Base-by-base conservation (phyloP, 2,329 filamentous ascomycete genomes). In the Didymella pinodella region DNA sequence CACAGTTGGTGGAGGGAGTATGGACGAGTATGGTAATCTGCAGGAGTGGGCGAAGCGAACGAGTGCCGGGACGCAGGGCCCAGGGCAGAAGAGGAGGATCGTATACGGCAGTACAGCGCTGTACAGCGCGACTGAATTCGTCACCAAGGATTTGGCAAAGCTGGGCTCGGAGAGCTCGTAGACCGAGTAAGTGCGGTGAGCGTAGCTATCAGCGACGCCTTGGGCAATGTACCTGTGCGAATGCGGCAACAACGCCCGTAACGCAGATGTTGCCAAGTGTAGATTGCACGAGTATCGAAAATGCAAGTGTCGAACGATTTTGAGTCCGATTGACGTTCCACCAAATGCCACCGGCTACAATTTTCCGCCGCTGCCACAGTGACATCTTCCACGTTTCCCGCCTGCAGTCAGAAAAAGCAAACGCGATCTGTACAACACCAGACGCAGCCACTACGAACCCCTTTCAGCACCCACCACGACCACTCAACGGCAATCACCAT, bases 1-100 rank as follows among this genome's bases (percentile, higher is more conserved):
- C 74, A 94, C 92, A 0, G 92, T 79, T 3, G 95, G 95, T 4
- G 95, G 96, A 46, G 95, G 95, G 41, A 97, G 93, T 75, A 98
- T 99, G 91, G 95, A 99, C 69, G 95, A 99, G 77, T 99, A 98
- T 75, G 94, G 93, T 20, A 99, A 99, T 77, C 77, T 99, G 75
- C 92, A 97, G 75, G 95, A 98, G 74, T 99, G 95, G 95, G 92
- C 94, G 5, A 88, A 87, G 76, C 85, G 94, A 65, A 93, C 92
- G 47, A 83, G 84, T 47, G 87, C 87, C 14, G 79, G 79, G 34
- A 82, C 56, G 81, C 41, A 80, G 78, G 14, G 79, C 81, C 79
- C 79, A 10, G 85, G 87, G 8, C 84, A 86, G 22, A 90, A 87
- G 76, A 90, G 91, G 78, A 85, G 93, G 64, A 90, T 99, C 10